Conservation (phyloP, 2,329 filamentous ascomycete genomes). For the Diplodia scrobiculata region DNA sequence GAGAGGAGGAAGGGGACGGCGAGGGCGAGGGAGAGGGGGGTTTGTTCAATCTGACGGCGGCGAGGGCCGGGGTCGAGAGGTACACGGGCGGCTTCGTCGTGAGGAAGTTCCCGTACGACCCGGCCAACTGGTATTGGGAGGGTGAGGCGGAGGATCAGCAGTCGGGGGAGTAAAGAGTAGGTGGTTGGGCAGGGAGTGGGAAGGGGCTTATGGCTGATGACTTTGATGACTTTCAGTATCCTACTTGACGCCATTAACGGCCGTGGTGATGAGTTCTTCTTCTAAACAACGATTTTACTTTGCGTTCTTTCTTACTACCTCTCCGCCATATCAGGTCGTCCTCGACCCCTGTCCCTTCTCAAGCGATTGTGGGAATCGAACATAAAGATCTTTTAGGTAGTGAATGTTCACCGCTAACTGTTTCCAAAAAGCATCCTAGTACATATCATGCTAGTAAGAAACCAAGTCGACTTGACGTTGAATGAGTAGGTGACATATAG, state of each 20-base stretch:
- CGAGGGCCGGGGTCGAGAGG: background rate
- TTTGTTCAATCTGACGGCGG: background rate
- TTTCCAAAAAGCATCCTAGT: background rate
- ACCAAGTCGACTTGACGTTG: background rate
- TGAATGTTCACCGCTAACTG: too few relatives aligned
- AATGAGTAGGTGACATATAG: background rate
- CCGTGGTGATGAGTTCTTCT: too few relatives aligned
- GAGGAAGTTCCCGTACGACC: conserved; percentile 40
- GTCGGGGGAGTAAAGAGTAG: background rate
- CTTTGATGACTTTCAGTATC: background rate
- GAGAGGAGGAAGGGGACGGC: background rate
- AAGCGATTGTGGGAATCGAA: too few relatives aligned
- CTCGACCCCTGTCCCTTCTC: too few relatives aligned
- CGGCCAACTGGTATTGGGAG: conserved; percentile 9
- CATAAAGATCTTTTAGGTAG: too few relatives aligned
- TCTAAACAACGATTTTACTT: background rate
- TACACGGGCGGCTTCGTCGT: conserved; percentile 39
- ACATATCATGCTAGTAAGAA: background rate
- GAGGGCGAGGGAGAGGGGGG: background rate
- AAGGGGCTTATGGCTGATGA: background rate
- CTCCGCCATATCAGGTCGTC: background rate
- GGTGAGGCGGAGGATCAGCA: background rate
- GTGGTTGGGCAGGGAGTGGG: background rate
- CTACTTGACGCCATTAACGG: too few relatives aligned
- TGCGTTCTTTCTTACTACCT: background rate